Evolutionary conservation across 1,284 basidiomycete species (phyloP).

Genomic region (Athelia sp.): DNA sequence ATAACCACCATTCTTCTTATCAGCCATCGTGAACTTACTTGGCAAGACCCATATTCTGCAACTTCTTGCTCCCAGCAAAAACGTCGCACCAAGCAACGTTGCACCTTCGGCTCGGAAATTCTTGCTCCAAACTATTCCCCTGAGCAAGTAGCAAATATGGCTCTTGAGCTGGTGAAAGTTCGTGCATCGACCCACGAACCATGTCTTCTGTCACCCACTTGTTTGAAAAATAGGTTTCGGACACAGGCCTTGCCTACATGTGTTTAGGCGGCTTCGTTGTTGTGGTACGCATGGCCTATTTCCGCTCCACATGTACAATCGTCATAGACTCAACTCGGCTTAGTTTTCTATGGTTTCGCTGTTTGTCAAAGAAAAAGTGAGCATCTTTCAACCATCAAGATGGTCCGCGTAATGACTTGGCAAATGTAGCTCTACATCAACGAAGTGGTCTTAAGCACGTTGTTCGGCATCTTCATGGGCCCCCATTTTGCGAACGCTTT

Average conservation of each 20-base stretch:
- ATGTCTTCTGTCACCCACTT: constrained; percentile 13
- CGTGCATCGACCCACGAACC: too few relatives aligned
- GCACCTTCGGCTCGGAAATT: too few relatives aligned
- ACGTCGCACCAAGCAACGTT: too few relatives aligned
- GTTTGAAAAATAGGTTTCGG: constrained; percentile 35
- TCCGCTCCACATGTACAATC: background rate
- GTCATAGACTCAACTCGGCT: constrained; percentile 1
- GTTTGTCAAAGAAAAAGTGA: constrained; percentile 75
- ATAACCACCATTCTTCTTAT: too few relatives aligned
- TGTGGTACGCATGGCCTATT: constrained; percentile 37
- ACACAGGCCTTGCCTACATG: constrained; percentile 59
- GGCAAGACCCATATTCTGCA: too few relatives aligned
- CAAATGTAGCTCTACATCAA: constrained; percentile 71
- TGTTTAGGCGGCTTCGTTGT: constrained; percentile 79
- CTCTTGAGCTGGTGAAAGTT: too few relatives aligned
- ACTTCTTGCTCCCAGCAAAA: too few relatives aligned
- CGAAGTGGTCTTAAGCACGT: constrained; percentile 88
- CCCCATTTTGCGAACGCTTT: constrained; percentile 76
- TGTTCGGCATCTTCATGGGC: constrained; percentile 69
- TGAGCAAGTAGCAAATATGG: too few relatives aligned
- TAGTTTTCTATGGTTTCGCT: constrained; percentile 81
- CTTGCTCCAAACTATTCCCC: too few relatives aligned
- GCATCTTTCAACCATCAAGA: constrained; percentile 3
- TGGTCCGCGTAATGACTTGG: background rate
- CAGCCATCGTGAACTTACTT: too few relatives aligned